Evolutionary conservation across 2,329 filamentous ascomycete genomes (phyloP).

Genomic region (Boeremia exigua): DNA sequence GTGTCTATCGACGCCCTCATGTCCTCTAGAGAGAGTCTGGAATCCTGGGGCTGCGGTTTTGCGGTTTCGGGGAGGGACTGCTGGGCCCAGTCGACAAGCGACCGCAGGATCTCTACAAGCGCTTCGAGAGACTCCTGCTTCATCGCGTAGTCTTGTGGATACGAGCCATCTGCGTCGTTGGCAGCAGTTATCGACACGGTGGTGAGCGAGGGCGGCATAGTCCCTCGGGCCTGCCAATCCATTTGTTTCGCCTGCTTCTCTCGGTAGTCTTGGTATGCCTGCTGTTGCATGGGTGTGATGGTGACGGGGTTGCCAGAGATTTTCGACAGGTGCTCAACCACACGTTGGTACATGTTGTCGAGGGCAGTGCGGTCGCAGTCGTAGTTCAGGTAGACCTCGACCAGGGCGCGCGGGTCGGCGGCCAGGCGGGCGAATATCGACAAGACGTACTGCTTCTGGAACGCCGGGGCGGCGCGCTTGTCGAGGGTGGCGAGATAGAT

Average conservation of each 20-base stretch:
- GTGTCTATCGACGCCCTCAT: constrained; percentile 79
- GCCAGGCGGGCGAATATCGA: constrained; percentile 83
- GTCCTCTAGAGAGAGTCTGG: constrained; percentile 63
- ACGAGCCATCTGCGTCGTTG: constrained; percentile 68
- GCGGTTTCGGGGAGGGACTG: constrained; percentile 63
- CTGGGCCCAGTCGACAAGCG: constrained; percentile 90
- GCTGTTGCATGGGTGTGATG: constrained; percentile 78
- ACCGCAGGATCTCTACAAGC: constrained; percentile 85
- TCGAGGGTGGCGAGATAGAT: constrained; percentile 94
- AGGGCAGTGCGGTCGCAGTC: constrained; percentile 92
- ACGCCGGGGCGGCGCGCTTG: constrained; percentile 81
- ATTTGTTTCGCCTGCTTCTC: constrained; percentile 64
- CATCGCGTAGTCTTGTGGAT: constrained; percentile 87
- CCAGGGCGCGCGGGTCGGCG: constrained; percentile 83
- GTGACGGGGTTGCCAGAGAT: constrained; percentile 81
- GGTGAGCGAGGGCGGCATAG: constrained; percentile 83
- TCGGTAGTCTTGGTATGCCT: constrained; percentile 82
- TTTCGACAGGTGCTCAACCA: constrained; percentile 91
- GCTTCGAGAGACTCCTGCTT: constrained; percentile 90
- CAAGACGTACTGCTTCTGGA: constrained; percentile 93
- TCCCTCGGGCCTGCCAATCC: constrained; percentile 88
- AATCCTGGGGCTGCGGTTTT: constrained; percentile 52
- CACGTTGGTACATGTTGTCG: constrained; percentile 94
- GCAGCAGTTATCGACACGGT: constrained; percentile 71
- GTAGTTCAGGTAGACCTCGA: constrained; percentile 97